These are phyloP conservation scores for Xylaria flabelliformis DNA, from an alignment of 495 filamentous ascomycete species.

Conservation along the genomic window DNA sequence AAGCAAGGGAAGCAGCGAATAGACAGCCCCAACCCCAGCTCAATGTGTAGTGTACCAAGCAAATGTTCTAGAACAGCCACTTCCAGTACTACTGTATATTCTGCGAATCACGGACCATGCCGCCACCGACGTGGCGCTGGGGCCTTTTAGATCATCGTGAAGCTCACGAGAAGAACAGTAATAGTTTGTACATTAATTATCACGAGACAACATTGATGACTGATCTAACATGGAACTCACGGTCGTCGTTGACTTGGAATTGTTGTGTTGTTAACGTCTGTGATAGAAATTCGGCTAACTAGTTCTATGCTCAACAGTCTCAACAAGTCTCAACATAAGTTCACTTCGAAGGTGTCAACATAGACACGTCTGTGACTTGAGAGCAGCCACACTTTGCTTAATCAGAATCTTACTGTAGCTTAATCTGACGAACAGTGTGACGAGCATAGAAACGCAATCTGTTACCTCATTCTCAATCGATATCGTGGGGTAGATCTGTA, in stretches of 20 bases:
- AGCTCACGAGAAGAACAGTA: conserved; percentile 12
- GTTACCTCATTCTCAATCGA: not conserved
- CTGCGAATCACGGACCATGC: conserved; percentile 2
- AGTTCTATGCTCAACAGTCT: not conserved
- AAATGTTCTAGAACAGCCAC: conserved; percentile 16
- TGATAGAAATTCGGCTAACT: not conserved
- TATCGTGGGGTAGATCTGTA: not conserved
- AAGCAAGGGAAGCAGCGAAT: not conserved
- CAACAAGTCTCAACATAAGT: no score
- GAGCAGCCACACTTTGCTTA: not conserved
- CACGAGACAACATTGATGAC: not conserved
- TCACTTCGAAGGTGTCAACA: not conserved
- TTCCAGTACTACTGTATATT: not conserved
- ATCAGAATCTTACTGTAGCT: not conserved
- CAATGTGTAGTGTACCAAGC: conserved; percentile 1
- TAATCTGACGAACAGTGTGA: not conserved
- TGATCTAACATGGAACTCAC: not conserved
- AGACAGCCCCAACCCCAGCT: not conserved
- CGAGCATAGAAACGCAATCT: not conserved
- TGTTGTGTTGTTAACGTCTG: not conserved
- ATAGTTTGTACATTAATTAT: not conserved
- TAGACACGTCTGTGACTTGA: not conserved
- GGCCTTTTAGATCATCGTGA: no score
- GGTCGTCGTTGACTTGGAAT: not conserved
- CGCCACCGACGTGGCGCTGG: conserved; percentile 5